These are phyloP conservation scores for Plasmodium sp. DNA, from an alignment of 169 alveolate species.

Conservation along the genomic window DNA sequence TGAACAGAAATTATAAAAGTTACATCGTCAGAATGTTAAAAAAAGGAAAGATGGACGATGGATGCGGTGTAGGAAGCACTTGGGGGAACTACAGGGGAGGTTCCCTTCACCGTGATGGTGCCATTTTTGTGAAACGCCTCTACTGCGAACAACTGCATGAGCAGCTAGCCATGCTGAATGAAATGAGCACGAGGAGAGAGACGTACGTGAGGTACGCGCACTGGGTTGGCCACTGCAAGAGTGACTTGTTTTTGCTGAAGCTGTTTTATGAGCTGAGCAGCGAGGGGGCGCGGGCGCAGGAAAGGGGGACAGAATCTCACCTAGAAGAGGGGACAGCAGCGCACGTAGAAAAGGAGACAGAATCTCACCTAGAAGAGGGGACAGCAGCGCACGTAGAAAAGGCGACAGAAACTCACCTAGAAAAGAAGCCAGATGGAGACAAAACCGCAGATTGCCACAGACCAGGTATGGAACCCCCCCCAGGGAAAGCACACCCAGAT, in stretches of 20 bases:
- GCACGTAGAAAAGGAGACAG: no score
- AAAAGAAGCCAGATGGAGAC: background rate
- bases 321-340: background rate
- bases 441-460: background rate
- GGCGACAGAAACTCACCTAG: background rate
- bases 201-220: background rate
- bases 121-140: background rate
- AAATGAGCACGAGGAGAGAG: background rate
- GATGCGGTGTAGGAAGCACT: no score
- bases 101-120: background rate
- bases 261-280: background rate
- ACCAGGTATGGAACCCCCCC: background rate
- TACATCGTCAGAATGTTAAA: background rate
- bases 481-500: no score
- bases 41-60: background rate
- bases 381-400: no score
- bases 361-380: background rate
- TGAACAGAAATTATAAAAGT: background rate
- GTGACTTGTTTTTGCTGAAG: background rate
- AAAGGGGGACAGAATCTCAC: background rate
- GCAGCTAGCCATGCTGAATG: background rate
- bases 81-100: no score
- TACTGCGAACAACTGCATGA: background rate
- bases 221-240: background rate
- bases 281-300: no score